phyloP scores from a whole-genome alignment of 2,329 filamentous ascomycete genomes.

The Metarhizium rileyi region DNA sequence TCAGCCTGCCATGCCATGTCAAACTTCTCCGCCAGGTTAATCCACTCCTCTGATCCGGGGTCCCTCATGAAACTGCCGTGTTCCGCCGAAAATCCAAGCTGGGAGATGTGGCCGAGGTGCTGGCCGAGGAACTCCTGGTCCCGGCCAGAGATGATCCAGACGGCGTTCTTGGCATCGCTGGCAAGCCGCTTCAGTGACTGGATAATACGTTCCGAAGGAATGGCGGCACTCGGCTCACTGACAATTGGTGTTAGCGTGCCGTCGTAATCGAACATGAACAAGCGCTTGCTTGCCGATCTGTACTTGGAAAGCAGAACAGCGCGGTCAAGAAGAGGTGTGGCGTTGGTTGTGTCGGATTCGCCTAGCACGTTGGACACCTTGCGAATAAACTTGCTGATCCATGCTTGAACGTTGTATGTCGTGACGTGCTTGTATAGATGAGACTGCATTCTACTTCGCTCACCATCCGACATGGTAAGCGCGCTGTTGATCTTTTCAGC shows the following conservation, averaged over 20 bases:
- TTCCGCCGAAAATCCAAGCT: slow-evolving; percentile 90
- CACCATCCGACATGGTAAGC: slow-evolving; percentile 60
- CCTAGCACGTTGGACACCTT: slow-evolving; percentile 72
- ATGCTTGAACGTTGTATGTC: slow-evolving; percentile 74
- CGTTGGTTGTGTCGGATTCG: slow-evolving; percentile 62
- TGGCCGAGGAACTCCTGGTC: slow-evolving; percentile 86
- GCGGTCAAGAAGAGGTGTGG: slow-evolving; percentile 75
- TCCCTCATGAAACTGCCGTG: slow-evolving; percentile 92
- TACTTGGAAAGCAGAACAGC: slow-evolving; percentile 65
- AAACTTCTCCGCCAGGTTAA: slow-evolving; percentile 75
- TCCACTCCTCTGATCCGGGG: slow-evolving; percentile 69
- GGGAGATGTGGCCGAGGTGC: slow-evolving; percentile 82
- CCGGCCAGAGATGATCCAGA: slow-evolving; percentile 98
- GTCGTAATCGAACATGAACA: slow-evolving; percentile 99
- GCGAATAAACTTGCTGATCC: slow-evolving; percentile 72
- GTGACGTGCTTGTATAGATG: slow-evolving; percentile 77
- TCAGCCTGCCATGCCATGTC: slow-evolving; percentile 91
- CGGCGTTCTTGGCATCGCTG: slow-evolving; percentile 68
- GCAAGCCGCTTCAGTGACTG: slow-evolving; percentile 71
- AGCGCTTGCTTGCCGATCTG: slow-evolving; percentile 60
- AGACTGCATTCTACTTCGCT: slow-evolving; percentile 59
- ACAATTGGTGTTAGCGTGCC: slow-evolving; percentile 95
- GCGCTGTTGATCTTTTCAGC: slow-evolving; percentile 75
- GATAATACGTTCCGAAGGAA: slow-evolving; percentile 77
- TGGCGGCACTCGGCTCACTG: slow-evolving; percentile 76